phyloP scores from a whole-genome alignment of 179 eudicot genomes.

The Silene vulgaris region DNA sequence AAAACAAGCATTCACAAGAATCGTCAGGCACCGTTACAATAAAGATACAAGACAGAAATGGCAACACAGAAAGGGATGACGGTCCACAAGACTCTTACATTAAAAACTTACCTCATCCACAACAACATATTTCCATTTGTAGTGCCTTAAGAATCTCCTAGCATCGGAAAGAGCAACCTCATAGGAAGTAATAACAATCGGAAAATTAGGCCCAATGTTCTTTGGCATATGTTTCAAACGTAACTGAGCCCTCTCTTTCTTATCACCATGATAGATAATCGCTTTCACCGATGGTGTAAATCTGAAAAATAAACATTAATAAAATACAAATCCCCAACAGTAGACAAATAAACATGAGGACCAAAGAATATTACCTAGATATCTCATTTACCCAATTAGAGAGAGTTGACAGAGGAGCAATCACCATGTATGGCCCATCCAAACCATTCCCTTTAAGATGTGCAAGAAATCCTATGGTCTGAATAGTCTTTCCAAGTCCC shows the following conservation, averaged over 20 bases:
- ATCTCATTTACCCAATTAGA: conserved; percentile 94
- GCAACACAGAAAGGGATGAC: not conserved
- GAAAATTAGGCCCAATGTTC: conserved; percentile 65
- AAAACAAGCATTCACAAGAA: conserved; percentile 19
- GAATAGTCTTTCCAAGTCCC: conserved; percentile 99
- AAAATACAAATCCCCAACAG: not conserved
- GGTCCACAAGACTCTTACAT: not conserved
- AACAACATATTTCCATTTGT: conserved; percentile 85
- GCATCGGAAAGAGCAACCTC: conserved; percentile 80
- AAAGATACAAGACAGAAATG: not conserved
- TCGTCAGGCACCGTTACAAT: not conserved
- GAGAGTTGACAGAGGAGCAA: conserved; percentile 94
- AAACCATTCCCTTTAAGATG: conserved; percentile 87
- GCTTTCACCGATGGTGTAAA: conserved; percentile 73
- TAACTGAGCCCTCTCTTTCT: conserved; percentile 49
- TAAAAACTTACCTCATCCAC: conserved; percentile 73
- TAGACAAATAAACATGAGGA: not conserved
- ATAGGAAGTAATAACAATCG: conserved; percentile 82
- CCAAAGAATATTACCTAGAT: conserved; percentile 41
- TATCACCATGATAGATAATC: conserved; percentile 76
- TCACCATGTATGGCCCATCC: conserved; percentile 92
- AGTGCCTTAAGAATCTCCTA: conserved; percentile 55
- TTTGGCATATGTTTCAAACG: conserved; percentile 74
- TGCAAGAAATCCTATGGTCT: conserved; percentile 84
- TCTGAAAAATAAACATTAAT: conserved; percentile 36